phyloP scores from a whole-genome alignment of 768 basidiomycete genomes.

The Baorangia bicolor region DNA sequence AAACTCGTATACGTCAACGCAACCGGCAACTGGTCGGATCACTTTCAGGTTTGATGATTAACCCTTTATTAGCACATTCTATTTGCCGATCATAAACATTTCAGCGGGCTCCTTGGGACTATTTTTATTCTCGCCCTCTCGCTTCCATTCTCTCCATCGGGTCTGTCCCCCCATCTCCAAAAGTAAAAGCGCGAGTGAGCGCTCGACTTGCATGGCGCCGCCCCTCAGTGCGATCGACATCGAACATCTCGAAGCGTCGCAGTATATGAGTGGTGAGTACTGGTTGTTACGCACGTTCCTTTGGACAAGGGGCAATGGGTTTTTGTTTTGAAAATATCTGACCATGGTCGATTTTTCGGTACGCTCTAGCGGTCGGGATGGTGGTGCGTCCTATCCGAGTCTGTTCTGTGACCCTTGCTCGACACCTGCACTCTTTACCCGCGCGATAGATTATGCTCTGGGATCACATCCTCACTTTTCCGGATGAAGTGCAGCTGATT shows the following conservation, averaged over 20 bases:
- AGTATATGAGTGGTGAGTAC: conserved; percentile 28
- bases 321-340: not conserved
- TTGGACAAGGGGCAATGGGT: not conserved
- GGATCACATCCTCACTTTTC: conserved; percentile 35
- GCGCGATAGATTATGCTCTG: conserved; percentile 31
- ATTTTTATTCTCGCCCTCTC: not conserved
- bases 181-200: not conserved
- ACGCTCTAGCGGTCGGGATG: conserved; percentile 21
- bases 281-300: not conserved
- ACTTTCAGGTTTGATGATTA: not conserved
- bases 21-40: conserved; percentile 10
- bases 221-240: not conserved
- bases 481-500: conserved; percentile 33
- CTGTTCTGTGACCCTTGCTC: not conserved
- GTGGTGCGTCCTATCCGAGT: conserved; percentile 14
- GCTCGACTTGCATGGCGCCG: conserved; percentile 9
- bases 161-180: not conserved
- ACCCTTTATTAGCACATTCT: conserved; percentile 13
- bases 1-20: not conserved
- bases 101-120: not conserved
- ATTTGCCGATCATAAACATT: not conserved
- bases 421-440: not conserved
- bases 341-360: not conserved
- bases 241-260: conserved; percentile 14
- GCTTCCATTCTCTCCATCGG: not conserved